These are phyloP conservation scores for Funneliformis geosporum DNA, from an alignment of 192 early-diverging fungal genomes.

Conservation along the genomic window DNA sequence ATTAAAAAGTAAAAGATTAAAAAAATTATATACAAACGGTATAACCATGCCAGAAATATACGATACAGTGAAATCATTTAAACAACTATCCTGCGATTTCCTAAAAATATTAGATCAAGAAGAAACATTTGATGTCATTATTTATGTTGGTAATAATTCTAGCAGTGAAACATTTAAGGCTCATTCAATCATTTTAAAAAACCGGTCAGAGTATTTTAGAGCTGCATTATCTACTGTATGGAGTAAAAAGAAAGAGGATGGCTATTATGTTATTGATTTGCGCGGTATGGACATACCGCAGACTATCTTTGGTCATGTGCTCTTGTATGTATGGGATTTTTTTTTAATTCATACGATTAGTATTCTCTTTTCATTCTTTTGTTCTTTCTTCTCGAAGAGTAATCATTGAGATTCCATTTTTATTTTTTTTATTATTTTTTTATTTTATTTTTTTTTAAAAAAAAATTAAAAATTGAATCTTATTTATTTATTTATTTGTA, in stretches of 20 bases:
- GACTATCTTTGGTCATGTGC: not conserved
- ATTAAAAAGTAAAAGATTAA: not conserved
- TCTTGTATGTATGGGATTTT: not conserved
- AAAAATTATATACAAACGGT: not conserved
- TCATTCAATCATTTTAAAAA: constrained; percentile 27
- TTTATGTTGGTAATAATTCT: constrained; percentile 3
- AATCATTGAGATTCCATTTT: not conserved
- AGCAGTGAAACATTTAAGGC: not conserved
- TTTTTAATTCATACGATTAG: not conserved
- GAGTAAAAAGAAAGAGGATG: constrained; percentile 20
- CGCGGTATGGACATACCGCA: constrained; percentile 2
- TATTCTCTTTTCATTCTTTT: too few relatives aligned
- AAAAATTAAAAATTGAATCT: not conserved
- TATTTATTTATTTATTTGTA: not conserved
- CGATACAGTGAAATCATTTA: constrained; percentile 14
- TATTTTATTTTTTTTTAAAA: not conserved
- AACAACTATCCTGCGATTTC: constrained; percentile 3
- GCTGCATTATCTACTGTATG: constrained; percentile 11
- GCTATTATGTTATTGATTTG: constrained; percentile 14
- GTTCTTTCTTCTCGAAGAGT: too few relatives aligned
- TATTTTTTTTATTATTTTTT: not conserved
- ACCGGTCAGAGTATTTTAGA: constrained; percentile 24
- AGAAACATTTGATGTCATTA: constrained; percentile 18
- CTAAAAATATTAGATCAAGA: constrained; percentile 19
- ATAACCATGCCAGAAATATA: constrained; percentile 10